A percentile compares a stretch with the other conserved stretches of the same genome.
phyloP scores from a whole-genome alignment of 176 grass and related monocot genomes.

The Rhynchospora breviuscula region DNA sequence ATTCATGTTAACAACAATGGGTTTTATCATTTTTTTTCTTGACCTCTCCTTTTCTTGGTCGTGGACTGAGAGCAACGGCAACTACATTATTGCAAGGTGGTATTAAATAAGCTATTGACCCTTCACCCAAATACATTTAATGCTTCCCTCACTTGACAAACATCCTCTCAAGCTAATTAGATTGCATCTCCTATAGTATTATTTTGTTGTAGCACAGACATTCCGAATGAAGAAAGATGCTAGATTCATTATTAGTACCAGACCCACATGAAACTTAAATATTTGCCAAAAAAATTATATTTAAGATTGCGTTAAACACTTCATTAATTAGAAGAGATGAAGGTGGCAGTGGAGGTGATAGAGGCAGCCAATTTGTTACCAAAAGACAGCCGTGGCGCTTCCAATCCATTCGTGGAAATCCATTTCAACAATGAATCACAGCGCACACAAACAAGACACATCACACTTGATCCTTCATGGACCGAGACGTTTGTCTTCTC shows the following conservation, averaged over 20 bases:
- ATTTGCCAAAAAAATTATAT: neutral
- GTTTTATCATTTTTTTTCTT: neutral
- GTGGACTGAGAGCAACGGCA: conserved; percentile 10
- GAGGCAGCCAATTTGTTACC: conserved; percentile 52
- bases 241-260: neutral
- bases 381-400: conserved; percentile 47
- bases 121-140: conserved; percentile 21
- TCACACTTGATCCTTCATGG: conserved; percentile 44
- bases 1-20: neutral
- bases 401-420: conserved; percentile 64
- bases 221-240: neutral
- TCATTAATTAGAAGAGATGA: conserved; percentile 36
- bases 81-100: conserved; percentile 5
- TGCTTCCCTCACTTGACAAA: conserved; percentile 26
- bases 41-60: conserved; percentile 19
- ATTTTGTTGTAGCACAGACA: neutral
- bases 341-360: conserved; percentile 64
- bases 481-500: conserved; percentile 62
- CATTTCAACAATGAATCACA: conserved; percentile 51
- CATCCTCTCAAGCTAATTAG: conserved; percentile 20
- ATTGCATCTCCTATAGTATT: neutral
- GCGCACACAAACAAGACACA: conserved; percentile 48
- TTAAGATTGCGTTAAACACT: neutral
- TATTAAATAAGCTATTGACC: conserved; percentile 22
- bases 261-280: neutral